These are phyloP conservation scores for Yamadazyma pseudoaaseri DNA, from an alignment of 1,139 yeast genomes.

Conservation along the genomic window DNA sequence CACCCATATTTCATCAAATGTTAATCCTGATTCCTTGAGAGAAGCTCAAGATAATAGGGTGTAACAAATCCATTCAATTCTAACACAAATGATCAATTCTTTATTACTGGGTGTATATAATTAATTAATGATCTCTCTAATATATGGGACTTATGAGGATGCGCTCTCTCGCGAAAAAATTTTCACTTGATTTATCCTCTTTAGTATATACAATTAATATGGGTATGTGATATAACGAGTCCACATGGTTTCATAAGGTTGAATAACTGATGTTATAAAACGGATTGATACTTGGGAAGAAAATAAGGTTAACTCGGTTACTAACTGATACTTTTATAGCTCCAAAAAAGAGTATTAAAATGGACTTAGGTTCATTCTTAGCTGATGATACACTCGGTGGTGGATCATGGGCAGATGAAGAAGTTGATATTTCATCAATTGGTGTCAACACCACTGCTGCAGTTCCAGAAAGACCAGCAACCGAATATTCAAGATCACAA, in stretches of 20 bases:
- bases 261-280: too few relatives aligned
- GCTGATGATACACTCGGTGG: constrained; percentile 49
- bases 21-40: constrained; percentile 8
- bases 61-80: neutral
- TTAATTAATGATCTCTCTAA: too few relatives aligned
- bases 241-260: too few relatives aligned
- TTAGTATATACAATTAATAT: constrained; percentile 1
- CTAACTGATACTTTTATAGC: constrained; percentile 18
- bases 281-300: too few relatives aligned
- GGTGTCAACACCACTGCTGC: constrained; percentile 38
- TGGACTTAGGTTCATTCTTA: constrained; percentile 52
- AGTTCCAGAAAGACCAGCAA: constrained; percentile 20
- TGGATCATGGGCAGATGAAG: constrained; percentile 61
- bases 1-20: constrained; percentile 2
- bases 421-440: constrained; percentile 54
- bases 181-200: constrained; percentile 4
- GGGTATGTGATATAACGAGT: constrained; percentile 5
- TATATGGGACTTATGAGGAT: too few relatives aligned
- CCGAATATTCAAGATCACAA: constrained; percentile 5
- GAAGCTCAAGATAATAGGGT: constrained; percentile 9
- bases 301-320: too few relatives aligned
- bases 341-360: constrained; percentile 45
- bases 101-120: neutral
- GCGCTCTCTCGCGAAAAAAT: too few relatives aligned
- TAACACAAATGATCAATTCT: too few relatives aligned